phyloP scores from a whole-genome alignment of 257 asterid species.

The Schizonepeta tenuifolia region DNA sequence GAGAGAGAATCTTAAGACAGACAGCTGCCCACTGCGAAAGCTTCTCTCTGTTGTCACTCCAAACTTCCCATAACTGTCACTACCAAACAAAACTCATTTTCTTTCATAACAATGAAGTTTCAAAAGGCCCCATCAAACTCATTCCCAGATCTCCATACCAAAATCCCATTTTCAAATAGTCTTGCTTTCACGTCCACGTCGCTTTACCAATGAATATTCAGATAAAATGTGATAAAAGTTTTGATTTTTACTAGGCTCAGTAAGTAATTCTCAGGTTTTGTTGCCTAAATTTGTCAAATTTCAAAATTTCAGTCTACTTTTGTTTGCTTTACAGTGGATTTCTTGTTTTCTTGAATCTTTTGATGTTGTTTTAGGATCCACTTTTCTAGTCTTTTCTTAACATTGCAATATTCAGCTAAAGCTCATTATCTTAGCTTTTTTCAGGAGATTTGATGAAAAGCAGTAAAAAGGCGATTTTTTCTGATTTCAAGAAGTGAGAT shows the following conservation, averaged over 20 bases:
- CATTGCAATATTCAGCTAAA: conserved; percentile 12
- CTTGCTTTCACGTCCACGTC: conserved; percentile 20
- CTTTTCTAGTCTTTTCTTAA: neutral
- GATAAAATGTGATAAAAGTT: conserved; percentile 28
- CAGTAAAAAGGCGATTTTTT: conserved; percentile 32
- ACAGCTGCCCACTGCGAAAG: conserved; percentile 26
- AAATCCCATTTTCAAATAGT: conserved; percentile 29
- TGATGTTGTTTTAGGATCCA: conserved; percentile 19
- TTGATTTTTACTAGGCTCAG: conserved; percentile 34
- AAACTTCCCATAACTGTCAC: conserved; percentile 30
- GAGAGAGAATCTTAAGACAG: conserved; percentile 42
- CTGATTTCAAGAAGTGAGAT: no score
- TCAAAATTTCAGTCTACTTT: neutral
- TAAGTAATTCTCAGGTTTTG: conserved; percentile 22
- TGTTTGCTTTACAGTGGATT: neutral
- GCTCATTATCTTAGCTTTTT: conserved; percentile 6
- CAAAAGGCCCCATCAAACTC: conserved; percentile 43
- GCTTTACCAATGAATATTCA: conserved; percentile 11
- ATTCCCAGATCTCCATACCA: conserved; percentile 43
- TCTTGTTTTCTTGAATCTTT: conserved; percentile 12
- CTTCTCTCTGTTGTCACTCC: conserved; percentile 28
- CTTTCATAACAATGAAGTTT: conserved; percentile 26
- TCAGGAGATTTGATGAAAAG: conserved; percentile 27
- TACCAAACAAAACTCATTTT: conserved; percentile 28
- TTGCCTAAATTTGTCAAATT: conserved; percentile 15